Conservation (phyloP, 371 early-diverging fungal genomes). For the Mucor velutinosus region DNA sequence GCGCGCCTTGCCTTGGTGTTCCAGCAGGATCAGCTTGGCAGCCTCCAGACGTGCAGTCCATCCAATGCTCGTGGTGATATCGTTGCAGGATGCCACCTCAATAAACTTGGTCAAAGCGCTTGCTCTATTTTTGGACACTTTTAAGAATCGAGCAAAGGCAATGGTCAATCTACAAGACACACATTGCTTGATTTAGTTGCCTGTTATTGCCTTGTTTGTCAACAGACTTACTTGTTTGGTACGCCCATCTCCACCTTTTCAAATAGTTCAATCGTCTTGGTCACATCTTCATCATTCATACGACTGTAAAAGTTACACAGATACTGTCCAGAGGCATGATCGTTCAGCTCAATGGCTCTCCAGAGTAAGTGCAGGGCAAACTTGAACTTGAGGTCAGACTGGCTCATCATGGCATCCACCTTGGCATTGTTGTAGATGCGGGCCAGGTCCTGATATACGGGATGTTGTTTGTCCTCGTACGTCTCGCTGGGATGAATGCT, state of each 20-base stretch:
- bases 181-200: not conserved
- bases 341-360: conserved; percentile 19
- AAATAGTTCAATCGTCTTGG: conserved; percentile 12
- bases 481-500: not conserved
- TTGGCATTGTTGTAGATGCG: conserved; percentile 4
- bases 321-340: conserved; percentile 18
- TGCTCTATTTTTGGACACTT: conserved; percentile 1
- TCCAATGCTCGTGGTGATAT: conserved; percentile 7
- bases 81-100: conserved; percentile 7
- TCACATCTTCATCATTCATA: conserved; percentile 16
- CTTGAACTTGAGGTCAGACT: conserved; percentile 5
- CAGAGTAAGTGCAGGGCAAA: conserved; percentile 23
- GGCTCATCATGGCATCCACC: not conserved
- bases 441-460: not conserved
- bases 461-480: not conserved
- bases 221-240: conserved; percentile 18
- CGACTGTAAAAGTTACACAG: conserved; percentile 4
- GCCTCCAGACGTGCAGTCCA: conserved; percentile 19
- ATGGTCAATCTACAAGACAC: conserved; percentile 18
- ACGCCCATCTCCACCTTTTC: conserved; percentile 6
- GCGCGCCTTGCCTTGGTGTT: conserved; percentile 16
- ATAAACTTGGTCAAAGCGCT: conserved; percentile 18
- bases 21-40: conserved; percentile 15
- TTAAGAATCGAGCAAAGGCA: conserved; percentile 19
- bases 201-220: not conserved